Percentiles rank a stretch among this genome's conserved stretches.
phyloP scores from a whole-genome alignment of 179 eudicot genomes.

The Drosera spatulata region DNA sequence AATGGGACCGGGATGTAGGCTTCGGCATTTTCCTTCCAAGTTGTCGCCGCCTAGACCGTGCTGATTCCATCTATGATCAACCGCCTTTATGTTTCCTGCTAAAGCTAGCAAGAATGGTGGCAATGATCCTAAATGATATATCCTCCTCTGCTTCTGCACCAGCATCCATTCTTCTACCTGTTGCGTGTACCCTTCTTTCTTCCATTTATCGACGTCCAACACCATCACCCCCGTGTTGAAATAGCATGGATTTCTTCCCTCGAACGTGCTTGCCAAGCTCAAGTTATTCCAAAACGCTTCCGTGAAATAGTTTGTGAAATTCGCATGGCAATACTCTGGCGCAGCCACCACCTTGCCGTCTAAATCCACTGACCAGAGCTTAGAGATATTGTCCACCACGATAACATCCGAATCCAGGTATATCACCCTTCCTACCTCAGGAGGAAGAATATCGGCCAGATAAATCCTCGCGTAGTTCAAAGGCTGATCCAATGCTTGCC shows the following conservation, averaged over 20 bases:
- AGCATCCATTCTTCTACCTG: slow-evolving; percentile 54
- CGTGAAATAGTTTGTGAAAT: slow-evolving; percentile 52
- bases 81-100: slow-evolving; percentile 43
- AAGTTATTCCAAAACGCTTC: slow-evolving; percentile 45
- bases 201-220: slow-evolving; percentile 48
- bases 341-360: slow-evolving; percentile 38
- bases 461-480: slow-evolving; percentile 55
- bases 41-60: slow-evolving; percentile 59
- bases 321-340: slow-evolving; percentile 46
- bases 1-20: slow-evolving; percentile 51
- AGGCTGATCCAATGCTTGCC: slow-evolving; percentile 62
- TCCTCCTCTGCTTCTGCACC: slow-evolving; percentile 50
- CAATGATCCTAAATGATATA: slow-evolving; percentile 52
- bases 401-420: slow-evolving; percentile 58
- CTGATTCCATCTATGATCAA: slow-evolving; percentile 57
- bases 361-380: slow-evolving; percentile 39
- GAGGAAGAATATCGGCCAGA: slow-evolving; percentile 34
- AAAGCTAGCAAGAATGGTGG: slow-evolving; percentile 52
- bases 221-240: slow-evolving; percentile 73
- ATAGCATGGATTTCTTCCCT: slow-evolving; percentile 35
- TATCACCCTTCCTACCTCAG: slow-evolving; percentile 32
- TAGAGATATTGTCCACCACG: slow-evolving; percentile 46
- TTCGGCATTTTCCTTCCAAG: slow-evolving; percentile 46
- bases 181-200: slow-evolving; percentile 29
- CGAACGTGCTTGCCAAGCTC: slow-evolving; percentile 18